Conservation (phyloP, 1,284 basidiomycete species). For the Cryptococcus sp. region DNA sequence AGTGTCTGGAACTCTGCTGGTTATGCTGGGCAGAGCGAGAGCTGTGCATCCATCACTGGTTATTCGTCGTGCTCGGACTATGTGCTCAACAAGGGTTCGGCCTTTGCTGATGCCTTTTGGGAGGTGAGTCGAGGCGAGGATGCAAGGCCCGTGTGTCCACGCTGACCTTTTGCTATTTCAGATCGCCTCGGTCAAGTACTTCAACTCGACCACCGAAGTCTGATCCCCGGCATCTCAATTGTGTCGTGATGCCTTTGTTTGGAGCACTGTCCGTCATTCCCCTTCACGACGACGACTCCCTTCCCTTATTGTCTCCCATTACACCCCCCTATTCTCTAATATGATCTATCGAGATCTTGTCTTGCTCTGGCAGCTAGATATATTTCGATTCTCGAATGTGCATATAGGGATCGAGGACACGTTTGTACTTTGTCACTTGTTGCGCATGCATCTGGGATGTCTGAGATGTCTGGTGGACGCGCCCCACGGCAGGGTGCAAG, state of each 20-base stretch:
- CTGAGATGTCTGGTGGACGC: too few species aligned
- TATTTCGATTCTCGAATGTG: neutral
- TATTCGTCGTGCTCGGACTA: constrained; percentile 72
- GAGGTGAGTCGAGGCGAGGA: constrained; percentile 47
- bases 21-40: constrained; percentile 71
- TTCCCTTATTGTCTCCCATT: neutral
- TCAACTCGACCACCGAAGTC: constrained; percentile 42
- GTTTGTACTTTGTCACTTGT: neutral
- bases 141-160: neutral
- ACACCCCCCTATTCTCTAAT: neutral
- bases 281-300: neutral
- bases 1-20: constrained; percentile 65
- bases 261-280: neutral
- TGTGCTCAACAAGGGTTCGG: constrained; percentile 64
- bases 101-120: constrained; percentile 73
- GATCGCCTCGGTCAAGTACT: constrained; percentile 48
- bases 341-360: neutral
- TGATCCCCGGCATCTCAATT: constrained; percentile 13
- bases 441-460: neutral
- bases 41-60: constrained; percentile 77
- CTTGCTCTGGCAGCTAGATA: neutral
- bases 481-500: too few species aligned
- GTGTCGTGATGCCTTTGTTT: neutral
- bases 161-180: neutral
- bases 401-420: too few species aligned